These are phyloP conservation scores for Gastrolobium villosum DNA, from an alignment of 306 rosid genomes.

Conservation along the genomic window DNA sequence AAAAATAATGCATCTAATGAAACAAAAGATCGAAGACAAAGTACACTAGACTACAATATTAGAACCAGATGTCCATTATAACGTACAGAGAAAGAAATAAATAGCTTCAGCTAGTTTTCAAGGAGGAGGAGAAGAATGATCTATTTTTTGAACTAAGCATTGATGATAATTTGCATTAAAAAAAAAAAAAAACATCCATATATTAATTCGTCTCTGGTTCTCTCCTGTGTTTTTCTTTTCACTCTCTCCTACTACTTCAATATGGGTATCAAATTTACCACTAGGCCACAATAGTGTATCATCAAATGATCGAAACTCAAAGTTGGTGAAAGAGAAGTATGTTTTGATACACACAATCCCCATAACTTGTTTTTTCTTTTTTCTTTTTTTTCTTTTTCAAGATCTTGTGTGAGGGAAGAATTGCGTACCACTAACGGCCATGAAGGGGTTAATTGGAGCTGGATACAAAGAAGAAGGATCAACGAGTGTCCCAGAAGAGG, in stretches of 20 bases:
- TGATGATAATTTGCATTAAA: constrained; percentile 46
- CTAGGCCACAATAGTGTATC: constrained; percentile 35
- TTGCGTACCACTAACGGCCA: constrained; percentile 96
- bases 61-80: constrained; percentile 46
- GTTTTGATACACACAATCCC: constrained; percentile 17
- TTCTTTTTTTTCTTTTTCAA: constrained; percentile 47
- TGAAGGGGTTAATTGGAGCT: constrained; percentile 71
- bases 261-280: constrained; percentile 54
- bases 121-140: constrained; percentile 47
- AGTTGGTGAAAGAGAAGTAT: constrained; percentile 49
- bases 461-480: constrained; percentile 77
- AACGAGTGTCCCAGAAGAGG: constrained; percentile 51
- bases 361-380: background rate
- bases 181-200: constrained; percentile 43
- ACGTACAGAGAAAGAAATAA: constrained; percentile 48
- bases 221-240: constrained; percentile 7
- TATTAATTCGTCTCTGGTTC: constrained; percentile 31
- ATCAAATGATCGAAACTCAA: constrained; percentile 45
- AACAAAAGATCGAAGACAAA: constrained; percentile 36
- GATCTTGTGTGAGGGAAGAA: constrained; percentile 97
- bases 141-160: constrained; percentile 47
- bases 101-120: constrained; percentile 47
- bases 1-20: constrained; percentile 1
- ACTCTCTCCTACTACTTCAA: constrained; percentile 40
- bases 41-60: constrained; percentile 40